Percentiles rank a stretch among this genome's conserved stretches.
These are phyloP conservation scores for Thraustochytrium striatum DNA, from an alignment of 352 stramenopile species.

Conservation along the genomic window DNA sequence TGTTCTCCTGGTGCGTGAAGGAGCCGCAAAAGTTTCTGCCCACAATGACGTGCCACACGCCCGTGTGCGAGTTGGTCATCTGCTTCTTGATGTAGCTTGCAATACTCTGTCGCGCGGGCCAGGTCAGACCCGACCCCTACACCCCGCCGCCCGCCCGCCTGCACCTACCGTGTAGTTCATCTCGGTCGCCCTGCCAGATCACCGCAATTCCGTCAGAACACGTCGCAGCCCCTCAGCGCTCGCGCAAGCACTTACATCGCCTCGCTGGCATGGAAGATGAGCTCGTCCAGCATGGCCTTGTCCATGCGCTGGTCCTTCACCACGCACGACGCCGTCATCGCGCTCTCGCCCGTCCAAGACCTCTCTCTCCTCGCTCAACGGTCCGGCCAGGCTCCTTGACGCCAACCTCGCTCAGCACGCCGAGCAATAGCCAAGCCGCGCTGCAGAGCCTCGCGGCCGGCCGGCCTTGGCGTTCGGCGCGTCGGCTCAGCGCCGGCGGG, in stretches of 20 bases:
- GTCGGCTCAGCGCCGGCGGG: no score
- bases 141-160: background rate
- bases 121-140: background rate
- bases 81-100: conserved; percentile 45
- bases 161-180: conserved; percentile 37
- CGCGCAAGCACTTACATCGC: background rate
- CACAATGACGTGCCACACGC: conserved; percentile 39
- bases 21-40: conserved; percentile 38
- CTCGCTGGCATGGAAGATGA: conserved; percentile 26
- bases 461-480: no score
- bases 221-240: background rate
- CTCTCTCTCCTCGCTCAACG: no score
- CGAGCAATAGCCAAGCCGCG: no score
- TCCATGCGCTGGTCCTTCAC: conserved; percentile 48
- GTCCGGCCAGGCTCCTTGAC: no score
- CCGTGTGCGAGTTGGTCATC: conserved; percentile 38
- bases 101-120: background rate
- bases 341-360: background rate
- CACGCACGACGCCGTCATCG: conserved; percentile 37
- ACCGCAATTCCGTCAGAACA: background rate
- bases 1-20: conserved; percentile 44
- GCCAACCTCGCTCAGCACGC: no score
- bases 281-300: conserved; percentile 42
- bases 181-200: background rate
- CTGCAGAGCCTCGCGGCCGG: no score